Base-by-base conservation (phyloP, 352 stramenopile species). In the Nothophytophthora sp. region DNA sequence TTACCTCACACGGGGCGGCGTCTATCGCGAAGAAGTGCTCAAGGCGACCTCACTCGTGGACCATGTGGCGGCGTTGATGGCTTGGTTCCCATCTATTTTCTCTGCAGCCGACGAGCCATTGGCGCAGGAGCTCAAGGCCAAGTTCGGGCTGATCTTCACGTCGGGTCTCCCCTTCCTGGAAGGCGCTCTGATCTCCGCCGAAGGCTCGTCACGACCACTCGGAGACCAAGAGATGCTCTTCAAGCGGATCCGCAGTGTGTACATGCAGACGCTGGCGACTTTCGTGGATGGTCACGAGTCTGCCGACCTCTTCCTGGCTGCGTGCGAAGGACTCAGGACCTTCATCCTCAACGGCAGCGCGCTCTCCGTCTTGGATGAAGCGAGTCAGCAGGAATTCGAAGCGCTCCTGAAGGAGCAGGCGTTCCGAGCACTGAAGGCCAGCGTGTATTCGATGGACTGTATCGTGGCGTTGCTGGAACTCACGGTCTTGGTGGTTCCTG, bases 151-250 rank as follows among this genome's bases (percentile, higher is more conserved):
- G 16, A 57, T 87, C 5, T 60, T 88, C 28, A 51, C 30, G 1
- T 55, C 51, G 3, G 74, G 68, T 8, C 50, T 89, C 6, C 63
- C 67, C 19, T 86, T 92, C 46, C 44, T 90, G 10, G 74, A 86
- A 46, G 70, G 56, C 18, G 63, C 68, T 4, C 34, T 81, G 7
- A 51, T 83, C 23, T 74, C 63, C 4, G 52, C 48, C 29, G 62
- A 76, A 50, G 55, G 28, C 10, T 54, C 59, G 0, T 28, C 30
- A 10, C 28, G 63, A 9, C 44, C 48, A 15, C 30, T 37, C 7
- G 50, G 55, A 2, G 56, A 63, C 25, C 58, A 55, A 9, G 24
- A 61, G 1, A 15, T 41, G 15, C 41, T 78, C 8, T 59, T 70
- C 25, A 55, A 38, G 7, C 60, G 23, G 13, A 57, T 67, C 5